Evolutionary conservation across 208 protist species (phyloP), one percentile per base, ranked within the genome.

Genomic region (Crithidia thermophila): DNA sequence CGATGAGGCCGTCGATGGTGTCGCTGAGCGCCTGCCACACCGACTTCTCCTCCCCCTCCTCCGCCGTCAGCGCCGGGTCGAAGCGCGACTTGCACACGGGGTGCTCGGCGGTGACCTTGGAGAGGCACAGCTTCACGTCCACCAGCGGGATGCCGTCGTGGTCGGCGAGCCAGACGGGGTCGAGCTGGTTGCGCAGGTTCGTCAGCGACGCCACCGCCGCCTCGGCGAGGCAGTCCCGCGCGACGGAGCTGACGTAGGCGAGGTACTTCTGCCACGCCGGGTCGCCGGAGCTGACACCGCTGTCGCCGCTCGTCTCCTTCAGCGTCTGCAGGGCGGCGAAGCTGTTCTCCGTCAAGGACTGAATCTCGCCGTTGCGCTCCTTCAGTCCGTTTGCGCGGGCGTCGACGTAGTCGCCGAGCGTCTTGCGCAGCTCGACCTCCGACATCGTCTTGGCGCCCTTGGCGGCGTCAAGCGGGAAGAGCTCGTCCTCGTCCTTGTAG

Each of bases 81-180:
- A 91, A 97, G 34, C 82, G 73, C 20, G 90, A 94, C 67, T 72
- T 77, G 7, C 57, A 40, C n/a, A 64, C 80, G 10, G 72, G 77
- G 18, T 69, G 47, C n/a, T 82, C 75, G 8, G 67, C 56, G 9
- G 79, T 81, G 14, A 70, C 61, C 79, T 91, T 96, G 27, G 82
- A 79, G 10, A 98, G 81, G 60, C 74, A 77, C 30, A 98, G 79
- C 81, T 98, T 95, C 36, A 97, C 84, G 40, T 98, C 94, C 0
- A 98, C 62, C 25, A 98, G 82, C 13, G 94, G 88, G 23, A 93
- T 91, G 49, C 91, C 92, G 65, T 97, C 92, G 67, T 95, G 84
- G 42, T 95, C 84, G 9, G 71, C 73, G 7, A 98, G 62, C 88
- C 91, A 97, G n/a, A 87, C 83, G 1, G 91, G 81, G 72, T 97